These are phyloP conservation scores for Zymoseptoria brevis DNA, from an alignment of 2,329 filamentous ascomycete species.

Conservation along the genomic window DNA sequence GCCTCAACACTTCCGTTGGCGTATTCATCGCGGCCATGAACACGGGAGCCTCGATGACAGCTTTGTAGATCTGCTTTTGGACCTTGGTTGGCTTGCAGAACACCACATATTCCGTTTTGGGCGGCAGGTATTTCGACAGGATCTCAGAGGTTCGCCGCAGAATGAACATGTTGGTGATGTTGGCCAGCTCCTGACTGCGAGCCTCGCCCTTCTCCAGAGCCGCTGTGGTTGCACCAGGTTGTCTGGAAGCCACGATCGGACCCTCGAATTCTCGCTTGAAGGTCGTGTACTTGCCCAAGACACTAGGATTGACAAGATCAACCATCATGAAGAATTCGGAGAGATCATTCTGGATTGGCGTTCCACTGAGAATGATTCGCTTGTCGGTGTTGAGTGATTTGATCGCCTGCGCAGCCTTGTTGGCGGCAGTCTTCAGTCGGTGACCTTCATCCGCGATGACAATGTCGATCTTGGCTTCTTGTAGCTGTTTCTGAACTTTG, in stretches of 20 bases:
- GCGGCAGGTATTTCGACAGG: constrained; percentile 56
- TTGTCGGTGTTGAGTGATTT: constrained; percentile 54
- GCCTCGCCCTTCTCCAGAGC: constrained; percentile 58
- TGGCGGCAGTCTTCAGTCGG: constrained; percentile 59
- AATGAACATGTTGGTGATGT: constrained; percentile 56
- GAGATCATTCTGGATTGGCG: constrained; percentile 61
- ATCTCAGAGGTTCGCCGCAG: constrained; percentile 59
- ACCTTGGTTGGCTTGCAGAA: constrained; percentile 56
- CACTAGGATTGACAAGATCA: constrained; percentile 60
- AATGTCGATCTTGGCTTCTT: constrained; percentile 59
- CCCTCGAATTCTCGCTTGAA: constrained; percentile 59
- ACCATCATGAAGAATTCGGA: constrained; percentile 61
- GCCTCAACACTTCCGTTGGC: constrained; percentile 55
- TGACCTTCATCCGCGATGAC: constrained; percentile 65
- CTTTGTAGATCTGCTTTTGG: constrained; percentile 54
- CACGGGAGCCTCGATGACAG: constrained; percentile 55
- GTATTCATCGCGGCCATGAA: constrained; percentile 56
- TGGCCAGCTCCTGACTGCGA: constrained; percentile 52
- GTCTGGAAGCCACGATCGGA: constrained; percentile 56
- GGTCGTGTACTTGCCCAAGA: constrained; percentile 53
- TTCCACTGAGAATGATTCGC: constrained; percentile 57
- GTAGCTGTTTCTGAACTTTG: constrained; percentile 56
- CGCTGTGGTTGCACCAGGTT: constrained; percentile 53
- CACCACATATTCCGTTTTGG: constrained; percentile 60
- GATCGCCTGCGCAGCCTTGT: constrained; percentile 60